Evolutionary conservation across 768 basidiomycete species (phyloP), one percentile per base, ranked within the genome.

Genomic region (Mrakia frigida): DNA sequence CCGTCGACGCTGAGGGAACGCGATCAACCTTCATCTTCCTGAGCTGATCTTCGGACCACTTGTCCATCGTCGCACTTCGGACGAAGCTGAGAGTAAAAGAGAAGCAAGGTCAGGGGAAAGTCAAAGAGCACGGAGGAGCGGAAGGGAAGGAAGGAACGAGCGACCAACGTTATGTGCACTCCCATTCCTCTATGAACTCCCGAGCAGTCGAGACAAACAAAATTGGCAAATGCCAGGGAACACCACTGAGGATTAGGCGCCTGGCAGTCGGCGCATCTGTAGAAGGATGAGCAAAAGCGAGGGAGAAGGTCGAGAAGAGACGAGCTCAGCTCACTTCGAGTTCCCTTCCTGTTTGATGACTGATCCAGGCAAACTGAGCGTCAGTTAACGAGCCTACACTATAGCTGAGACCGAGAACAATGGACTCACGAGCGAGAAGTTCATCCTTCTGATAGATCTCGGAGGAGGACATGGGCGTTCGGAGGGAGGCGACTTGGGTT

Each of bases 161-260:
- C n/a, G 41, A 46, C 35, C 4, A 53, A 86, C 91, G 90, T 92
- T 82, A 98, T 89, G 83, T 98, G 96, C 23, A 97, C 94, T 60
- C 96, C 96, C 81, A 97, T 93, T 3, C 92, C 90, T 85, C 92
- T 86, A 84, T 95, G 94, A 56, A 88, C 81, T 35, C 85, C 85
- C 18, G 83, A 83, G 79, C 86, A 86, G 43, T 93, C 83, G 33
- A 99, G 86, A 84, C 96, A 99, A 74, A 98, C 87, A 82, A 96
- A 95, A 75, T 93, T 87, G 52, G 92, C 86, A 79, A 84, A 85
- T 74, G 80, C 80, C 61, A 85, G 82, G 60, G 81, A 81, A 9
- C 93, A 92, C 94, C 94, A 98, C 82, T 96, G 94, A 0, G 94
- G 94, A 81, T 93, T 92, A n/a, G 92, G 94, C 78, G 91, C 93